phyloP scores from a whole-genome alignment of 1,284 basidiomycete species.

The Exsudoporus floridanus region DNA sequence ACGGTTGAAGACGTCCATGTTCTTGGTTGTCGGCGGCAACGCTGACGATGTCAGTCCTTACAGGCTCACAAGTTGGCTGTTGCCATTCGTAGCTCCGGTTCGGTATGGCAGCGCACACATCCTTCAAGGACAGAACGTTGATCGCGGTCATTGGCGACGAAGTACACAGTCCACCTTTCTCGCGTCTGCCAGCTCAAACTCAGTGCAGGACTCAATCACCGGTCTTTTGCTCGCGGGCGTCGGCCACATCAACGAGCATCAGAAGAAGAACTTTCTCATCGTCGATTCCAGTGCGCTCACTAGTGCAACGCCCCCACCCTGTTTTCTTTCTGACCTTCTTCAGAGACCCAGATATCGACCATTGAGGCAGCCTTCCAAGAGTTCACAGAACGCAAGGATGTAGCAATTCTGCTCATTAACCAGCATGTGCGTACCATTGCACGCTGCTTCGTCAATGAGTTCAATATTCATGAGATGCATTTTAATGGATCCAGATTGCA shows the following conservation, averaged over 20 bases:
- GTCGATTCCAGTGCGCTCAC: constrained; percentile 75
- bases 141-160: constrained; percentile 96
- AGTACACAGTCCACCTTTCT: constrained; percentile 43
- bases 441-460: constrained; percentile 3
- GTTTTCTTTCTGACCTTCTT: constrained; percentile 5
- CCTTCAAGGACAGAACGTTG: constrained; percentile 80
- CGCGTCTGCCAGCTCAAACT: constrained; percentile 4
- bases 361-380: constrained; percentile 92
- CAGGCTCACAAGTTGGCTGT: constrained; percentile 1
- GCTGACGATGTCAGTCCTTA: neutral
- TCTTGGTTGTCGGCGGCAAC: neutral
- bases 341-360: constrained; percentile 85
- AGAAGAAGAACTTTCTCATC: constrained; percentile 95
- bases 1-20: constrained; percentile 61
- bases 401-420: constrained; percentile 95
- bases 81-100: constrained; percentile 18
- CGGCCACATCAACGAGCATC: constrained; percentile 83
- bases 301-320: constrained; percentile 1
- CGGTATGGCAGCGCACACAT: constrained; percentile 45
- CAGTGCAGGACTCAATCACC: constrained; percentile 85
- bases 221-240: constrained; percentile 90
- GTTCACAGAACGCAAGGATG: constrained; percentile 88
- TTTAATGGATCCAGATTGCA: constrained; percentile 63
- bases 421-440: constrained; percentile 72
- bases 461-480: constrained; percentile 12